Percentiles rank a stretch among this genome's conserved stretches.
phyloP scores from a whole-genome alignment of 495 filamentous ascomycete species.

The Neurospora sp. region DNA sequence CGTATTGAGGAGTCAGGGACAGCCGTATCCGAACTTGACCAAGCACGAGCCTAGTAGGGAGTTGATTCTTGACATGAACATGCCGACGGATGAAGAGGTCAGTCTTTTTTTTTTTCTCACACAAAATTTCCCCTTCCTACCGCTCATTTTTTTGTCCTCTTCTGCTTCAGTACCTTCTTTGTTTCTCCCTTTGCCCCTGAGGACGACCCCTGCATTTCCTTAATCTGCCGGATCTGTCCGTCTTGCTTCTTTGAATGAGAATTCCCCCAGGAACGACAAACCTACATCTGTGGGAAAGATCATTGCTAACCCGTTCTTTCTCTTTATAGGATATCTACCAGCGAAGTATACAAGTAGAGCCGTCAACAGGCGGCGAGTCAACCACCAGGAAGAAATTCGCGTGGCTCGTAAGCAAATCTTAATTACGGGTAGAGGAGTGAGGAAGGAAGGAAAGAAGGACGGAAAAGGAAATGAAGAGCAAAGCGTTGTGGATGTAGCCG shows the following conservation, averaged over 20 bases:
- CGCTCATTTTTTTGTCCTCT: background rate
- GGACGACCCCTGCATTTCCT: background rate
- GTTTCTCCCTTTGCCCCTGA: conserved; percentile 14
- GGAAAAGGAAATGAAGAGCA: background rate
- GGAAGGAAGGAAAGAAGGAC: background rate
- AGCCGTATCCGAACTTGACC: conserved; percentile 62
- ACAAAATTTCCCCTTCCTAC: background rate
- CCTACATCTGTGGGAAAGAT: background rate
- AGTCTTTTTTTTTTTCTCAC: conserved; percentile 4
- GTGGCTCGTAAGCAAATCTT: conserved; percentile 40
- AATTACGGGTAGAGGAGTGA: background rate
- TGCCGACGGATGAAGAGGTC: conserved; percentile 53
- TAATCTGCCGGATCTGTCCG: background rate
- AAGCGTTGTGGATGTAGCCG: background rate
- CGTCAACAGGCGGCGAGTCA: conserved; percentile 22
- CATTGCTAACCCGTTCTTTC: background rate
- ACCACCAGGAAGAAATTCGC: conserved; percentile 47
- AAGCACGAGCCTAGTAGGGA: conserved; percentile 56
- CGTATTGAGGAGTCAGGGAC: conserved; percentile 82
- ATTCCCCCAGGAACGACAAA: background rate
- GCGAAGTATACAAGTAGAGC: conserved; percentile 47
- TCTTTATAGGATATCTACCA: conserved; percentile 48
- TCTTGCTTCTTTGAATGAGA: background rate
- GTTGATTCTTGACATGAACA: conserved; percentile 58
- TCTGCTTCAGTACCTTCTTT: background rate